Evolutionary conservation across 305 asterid species (phyloP).

Genomic region (Withania somnifera): DNA sequence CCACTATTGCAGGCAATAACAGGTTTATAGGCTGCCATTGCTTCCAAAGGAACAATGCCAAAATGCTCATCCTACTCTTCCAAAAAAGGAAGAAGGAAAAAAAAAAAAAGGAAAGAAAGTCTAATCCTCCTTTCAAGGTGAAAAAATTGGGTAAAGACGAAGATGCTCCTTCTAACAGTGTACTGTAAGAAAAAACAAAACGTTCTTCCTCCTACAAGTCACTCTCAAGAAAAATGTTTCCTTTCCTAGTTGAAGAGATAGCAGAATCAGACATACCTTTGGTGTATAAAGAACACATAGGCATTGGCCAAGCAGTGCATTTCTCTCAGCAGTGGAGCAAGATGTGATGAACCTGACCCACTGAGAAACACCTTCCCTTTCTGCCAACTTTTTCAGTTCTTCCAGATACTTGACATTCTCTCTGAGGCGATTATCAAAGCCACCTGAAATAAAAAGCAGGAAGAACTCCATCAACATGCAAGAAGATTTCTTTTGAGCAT

Average conservation of each 20-base stretch:
- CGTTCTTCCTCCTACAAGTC: background rate
- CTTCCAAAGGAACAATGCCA: conserved; percentile 94
- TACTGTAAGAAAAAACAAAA: background rate
- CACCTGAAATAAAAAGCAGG: conserved; percentile 38
- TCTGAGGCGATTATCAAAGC: conserved; percentile 70
- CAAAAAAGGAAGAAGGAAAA: no score
- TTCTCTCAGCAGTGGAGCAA: conserved; percentile 77
- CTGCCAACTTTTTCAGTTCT: conserved; percentile 64
- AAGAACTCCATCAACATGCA: background rate
- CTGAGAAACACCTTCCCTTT: conserved; percentile 52
- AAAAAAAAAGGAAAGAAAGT: no score
- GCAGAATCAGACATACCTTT: conserved; percentile 31
- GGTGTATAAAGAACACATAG: conserved; percentile 85
- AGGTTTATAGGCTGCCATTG: conserved; percentile 92
- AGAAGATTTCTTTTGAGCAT: background rate
- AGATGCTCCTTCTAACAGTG: background rate
- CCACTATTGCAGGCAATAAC: conserved; percentile 86
- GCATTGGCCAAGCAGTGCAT: conserved; percentile 65
- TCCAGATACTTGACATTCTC: conserved; percentile 83
- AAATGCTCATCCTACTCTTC: conserved; percentile 75
- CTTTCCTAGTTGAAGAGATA: background rate
- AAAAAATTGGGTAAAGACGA: background rate
- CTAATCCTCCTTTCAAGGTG: background rate
- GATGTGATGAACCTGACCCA: conserved; percentile 65
- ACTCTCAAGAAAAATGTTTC: background rate